Evolutionary conservation across 148 eudicot species (phyloP).

Genomic region (Hydrangea macrophylla): DNA sequence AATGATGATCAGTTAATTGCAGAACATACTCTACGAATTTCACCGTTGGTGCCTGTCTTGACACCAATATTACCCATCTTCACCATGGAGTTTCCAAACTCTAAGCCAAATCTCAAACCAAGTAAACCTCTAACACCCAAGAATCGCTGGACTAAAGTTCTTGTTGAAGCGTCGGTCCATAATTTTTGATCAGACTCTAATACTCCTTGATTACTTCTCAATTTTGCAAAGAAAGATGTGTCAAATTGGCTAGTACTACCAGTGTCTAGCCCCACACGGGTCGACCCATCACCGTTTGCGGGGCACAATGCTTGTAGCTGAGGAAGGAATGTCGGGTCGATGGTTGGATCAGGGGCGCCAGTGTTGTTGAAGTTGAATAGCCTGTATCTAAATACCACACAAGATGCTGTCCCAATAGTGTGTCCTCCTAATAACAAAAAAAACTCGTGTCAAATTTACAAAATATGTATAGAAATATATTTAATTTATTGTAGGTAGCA

Average conservation of each 20-base stretch:
- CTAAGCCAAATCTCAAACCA: slow-evolving; percentile 22
- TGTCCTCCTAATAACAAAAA: no score
- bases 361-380: slow-evolving; percentile 24
- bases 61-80: slow-evolving; percentile 37
- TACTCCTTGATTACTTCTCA: slow-evolving; percentile 25
- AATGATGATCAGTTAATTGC: slow-evolving; percentile 23
- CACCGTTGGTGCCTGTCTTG: slow-evolving; percentile 27
- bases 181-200: slow-evolving; percentile 33
- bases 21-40: slow-evolving; percentile 30
- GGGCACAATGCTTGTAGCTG: slow-evolving; percentile 26
- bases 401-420: slow-evolving; percentile 30
- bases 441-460: no score
- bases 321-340: slow-evolving; percentile 21
- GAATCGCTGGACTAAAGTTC: slow-evolving; percentile 18
- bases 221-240: slow-evolving; percentile 22
- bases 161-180: slow-evolving; percentile 25
- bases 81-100: slow-evolving; percentile 32
- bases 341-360: slow-evolving; percentile 25
- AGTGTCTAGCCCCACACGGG: slow-evolving; percentile 24
- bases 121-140: slow-evolving; percentile 23
- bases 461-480: no score
- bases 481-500: no score
- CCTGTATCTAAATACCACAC: slow-evolving; percentile 29
- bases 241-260: slow-evolving; percentile 29
- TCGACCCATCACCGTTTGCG: slow-evolving; percentile 14